Evolutionary conservation across 768 basidiomycete genomes (phyloP), one percentile per base, ranked within the genome.

Genomic region (Rhodotorula taiwanensis): DNA sequence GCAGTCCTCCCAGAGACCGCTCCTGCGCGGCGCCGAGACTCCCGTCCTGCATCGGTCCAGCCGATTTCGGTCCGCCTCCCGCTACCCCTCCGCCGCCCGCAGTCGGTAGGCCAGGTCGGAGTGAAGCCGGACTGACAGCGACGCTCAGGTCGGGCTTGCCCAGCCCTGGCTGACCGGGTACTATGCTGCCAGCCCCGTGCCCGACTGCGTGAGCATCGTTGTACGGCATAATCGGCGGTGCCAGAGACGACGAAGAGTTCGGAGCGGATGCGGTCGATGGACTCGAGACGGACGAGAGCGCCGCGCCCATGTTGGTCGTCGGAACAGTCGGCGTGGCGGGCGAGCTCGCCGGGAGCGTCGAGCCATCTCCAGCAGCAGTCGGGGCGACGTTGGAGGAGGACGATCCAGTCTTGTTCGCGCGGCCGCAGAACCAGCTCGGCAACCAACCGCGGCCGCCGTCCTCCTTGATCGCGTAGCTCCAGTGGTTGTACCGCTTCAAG

Each of bases 401-500:
- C 45, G n/a, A 58, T 31, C 55, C 64, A 13, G 41, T 39, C 33
- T 56, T 58, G 23, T 34, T 60, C 14, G 62, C 66, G 27, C 66
- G 45, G 7, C 66, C 66, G 51, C 66, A 68, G 62, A 68, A 68
- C 66, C 94, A 98, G 28, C 89, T 91, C 81, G 93, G 93, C 28
- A 95, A 90, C 94, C 94, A 98, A 42, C 94, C 94, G 66, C 94
- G 84, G 76, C 91, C 88, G 48, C 94, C 94, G 27, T 88, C 86
- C 73, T 95, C 89, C 76, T 93, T 92, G 72, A 97, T 90, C 67
- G 89, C 89, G 39, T 72, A 72, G 20, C 57, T 63, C 71, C 93
- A 97, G 77, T 97, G 92, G 65, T 94, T 95, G 75, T 98, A 98
- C 67, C 93, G 83, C 79, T 98, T 98, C 78, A 97, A 95, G 45